These are phyloP conservation scores for Hortiboletus campestris DNA, from an alignment of 768 basidiomycete species.

Conservation along the genomic window DNA sequence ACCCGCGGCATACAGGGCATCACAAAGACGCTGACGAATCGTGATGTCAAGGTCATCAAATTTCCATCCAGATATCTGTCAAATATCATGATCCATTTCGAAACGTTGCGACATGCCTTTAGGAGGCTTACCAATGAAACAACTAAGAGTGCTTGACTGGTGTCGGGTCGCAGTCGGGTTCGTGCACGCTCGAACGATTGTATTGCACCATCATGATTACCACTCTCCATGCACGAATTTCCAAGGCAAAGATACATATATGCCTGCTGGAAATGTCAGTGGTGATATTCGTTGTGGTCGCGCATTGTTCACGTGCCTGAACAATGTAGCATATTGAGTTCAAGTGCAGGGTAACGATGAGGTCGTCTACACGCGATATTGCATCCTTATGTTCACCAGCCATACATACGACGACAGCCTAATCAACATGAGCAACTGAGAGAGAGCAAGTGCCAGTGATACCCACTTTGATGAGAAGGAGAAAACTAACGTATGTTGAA, in stretches of 20 bases:
- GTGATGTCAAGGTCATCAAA: background rate
- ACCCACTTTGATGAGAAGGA: constrained; percentile 6
- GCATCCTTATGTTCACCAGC: background rate
- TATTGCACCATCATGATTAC: background rate
- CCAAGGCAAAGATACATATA: constrained; percentile 4
- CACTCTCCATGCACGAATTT: background rate
- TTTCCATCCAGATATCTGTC: background rate
- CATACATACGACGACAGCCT: background rate
- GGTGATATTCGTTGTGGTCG: no score
- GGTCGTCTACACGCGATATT: background rate
- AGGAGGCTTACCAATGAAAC: constrained; percentile 1
- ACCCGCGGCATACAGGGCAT: background rate
- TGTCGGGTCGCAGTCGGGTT: background rate
- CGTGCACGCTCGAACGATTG: background rate
- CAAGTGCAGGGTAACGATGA: background rate
- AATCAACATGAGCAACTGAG: background rate
- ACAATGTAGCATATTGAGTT: background rate
- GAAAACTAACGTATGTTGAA: background rate
- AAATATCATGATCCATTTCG: background rate
- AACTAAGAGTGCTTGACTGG: background rate
- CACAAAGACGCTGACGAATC: background rate
- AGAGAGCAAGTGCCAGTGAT: background rate
- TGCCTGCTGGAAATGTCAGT: background rate
- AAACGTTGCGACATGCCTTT: background rate
- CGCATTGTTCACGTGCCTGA: background rate